phyloP scores from a whole-genome alignment of 73 alveolate genomes.

The Tetrahymena borealis region DNA sequence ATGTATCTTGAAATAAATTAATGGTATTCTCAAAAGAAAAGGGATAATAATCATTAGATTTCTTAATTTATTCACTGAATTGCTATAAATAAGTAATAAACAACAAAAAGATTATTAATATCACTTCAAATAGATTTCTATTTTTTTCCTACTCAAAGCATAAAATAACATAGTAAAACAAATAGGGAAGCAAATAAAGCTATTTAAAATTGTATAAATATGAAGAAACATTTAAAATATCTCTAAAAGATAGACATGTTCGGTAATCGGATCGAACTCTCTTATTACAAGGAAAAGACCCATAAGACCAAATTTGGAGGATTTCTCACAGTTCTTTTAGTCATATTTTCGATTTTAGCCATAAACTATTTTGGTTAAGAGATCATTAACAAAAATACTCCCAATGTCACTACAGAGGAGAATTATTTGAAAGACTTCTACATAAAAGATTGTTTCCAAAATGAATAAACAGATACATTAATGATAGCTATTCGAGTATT shows the following conservation, averaged over 20 bases:
- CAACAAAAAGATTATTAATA: too few species aligned
- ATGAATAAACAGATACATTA: neutral
- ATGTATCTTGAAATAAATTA: too few species aligned
- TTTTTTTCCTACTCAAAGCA: too few species aligned
- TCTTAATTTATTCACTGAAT: too few species aligned
- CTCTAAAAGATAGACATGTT: neutral
- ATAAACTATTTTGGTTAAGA: neutral
- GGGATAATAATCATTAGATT: too few species aligned
- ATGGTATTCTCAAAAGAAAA: too few species aligned
- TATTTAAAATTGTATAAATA: neutral
- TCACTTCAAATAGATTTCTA: too few species aligned
- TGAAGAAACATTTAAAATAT: neutral
- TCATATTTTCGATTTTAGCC: neutral
- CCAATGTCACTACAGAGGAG: neutral
- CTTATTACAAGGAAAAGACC: neutral
- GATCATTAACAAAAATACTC: neutral
- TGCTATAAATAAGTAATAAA: too few species aligned
- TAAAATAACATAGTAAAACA: too few species aligned
- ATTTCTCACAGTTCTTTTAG: neutral
- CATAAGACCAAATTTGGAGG: neutral
- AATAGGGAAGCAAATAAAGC: too few species aligned
- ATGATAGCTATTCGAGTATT: neutral
- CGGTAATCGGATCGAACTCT: neutral
- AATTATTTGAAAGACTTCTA: neutral
- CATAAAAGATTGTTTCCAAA: neutral